These are phyloP conservation scores for Cladorrhinum sp. DNA, from an alignment of 2,329 filamentous ascomycete genomes.

Conservation along the genomic window DNA sequence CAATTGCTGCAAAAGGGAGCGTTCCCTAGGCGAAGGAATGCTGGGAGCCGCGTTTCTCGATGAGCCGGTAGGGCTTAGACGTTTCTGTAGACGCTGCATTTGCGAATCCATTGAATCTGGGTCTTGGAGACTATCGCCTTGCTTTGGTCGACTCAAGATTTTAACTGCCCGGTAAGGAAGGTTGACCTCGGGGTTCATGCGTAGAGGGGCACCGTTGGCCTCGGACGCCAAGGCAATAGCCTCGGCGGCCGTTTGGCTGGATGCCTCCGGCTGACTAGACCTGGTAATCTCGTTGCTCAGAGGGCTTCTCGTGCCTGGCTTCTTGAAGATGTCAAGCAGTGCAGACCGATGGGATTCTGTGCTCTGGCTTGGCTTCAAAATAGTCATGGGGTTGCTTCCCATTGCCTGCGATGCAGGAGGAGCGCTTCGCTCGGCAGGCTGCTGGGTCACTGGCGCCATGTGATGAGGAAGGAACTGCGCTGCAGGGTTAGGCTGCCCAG, in stretches of 20 bases:
- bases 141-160: conserved; percentile 38
- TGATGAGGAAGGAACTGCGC: conserved; percentile 24
- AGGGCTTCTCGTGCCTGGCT: conserved; percentile 31
- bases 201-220: conserved; percentile 32
- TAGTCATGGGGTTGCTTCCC: conserved; percentile 9
- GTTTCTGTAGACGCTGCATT: conserved; percentile 23
- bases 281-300: conserved; percentile 26
- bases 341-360: conserved; percentile 46
- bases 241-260: conserved; percentile 27
- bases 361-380: conserved; percentile 20
- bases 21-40: conserved; percentile 24
- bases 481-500: conserved; percentile 20
- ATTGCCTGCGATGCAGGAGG: conserved; percentile 11
- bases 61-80: conserved; percentile 25
- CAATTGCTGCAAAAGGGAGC: conserved; percentile 15
- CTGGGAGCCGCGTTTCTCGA: conserved; percentile 11
- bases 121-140: conserved; percentile 21
- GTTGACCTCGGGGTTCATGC: conserved; percentile 37
- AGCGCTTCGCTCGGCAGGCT: conserved; percentile 1
- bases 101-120: conserved; percentile 19
- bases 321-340: conserved; percentile 55
- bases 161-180: conserved; percentile 40
- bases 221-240: conserved; percentile 29
- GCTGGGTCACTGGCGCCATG: conserved; percentile 11
- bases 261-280: not conserved